Conservation (phyloP, 345 rosid species). For the Eucalyptus sp. region DNA sequence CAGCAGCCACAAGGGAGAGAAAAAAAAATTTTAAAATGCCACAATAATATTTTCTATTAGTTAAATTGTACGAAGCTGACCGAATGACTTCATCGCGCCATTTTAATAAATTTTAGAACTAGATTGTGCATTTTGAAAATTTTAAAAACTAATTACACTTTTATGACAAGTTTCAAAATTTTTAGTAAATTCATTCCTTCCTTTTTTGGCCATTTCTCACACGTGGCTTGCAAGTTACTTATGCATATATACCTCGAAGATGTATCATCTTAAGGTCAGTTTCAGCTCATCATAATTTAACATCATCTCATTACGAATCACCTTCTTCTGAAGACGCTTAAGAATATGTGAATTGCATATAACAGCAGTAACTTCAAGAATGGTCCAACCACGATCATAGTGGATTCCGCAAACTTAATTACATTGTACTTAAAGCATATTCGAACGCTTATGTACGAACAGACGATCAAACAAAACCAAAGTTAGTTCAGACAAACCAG, state of each 20-base stretch:
- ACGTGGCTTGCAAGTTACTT: neutral
- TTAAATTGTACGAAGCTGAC: neutral
- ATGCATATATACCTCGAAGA: neutral
- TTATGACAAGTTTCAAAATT: neutral
- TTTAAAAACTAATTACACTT: neutral
- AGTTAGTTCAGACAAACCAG: neutral
- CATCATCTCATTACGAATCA: neutral
- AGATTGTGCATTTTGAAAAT: neutral
- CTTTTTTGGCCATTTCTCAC: neutral
- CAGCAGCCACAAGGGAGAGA: neutral
- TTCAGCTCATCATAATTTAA: neutral
- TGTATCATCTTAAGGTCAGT: neutral
- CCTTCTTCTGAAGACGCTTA: neutral
- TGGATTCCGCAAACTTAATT: neutral
- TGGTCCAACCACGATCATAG: neutral
- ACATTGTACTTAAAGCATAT: neutral
- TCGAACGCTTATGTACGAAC: neutral
- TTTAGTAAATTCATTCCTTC: neutral
- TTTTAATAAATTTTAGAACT: neutral
- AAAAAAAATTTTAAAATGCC: neutral
- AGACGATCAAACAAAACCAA: neutral
- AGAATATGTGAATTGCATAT: neutral
- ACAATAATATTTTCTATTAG: neutral
- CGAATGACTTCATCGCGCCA: rapidly evolving
- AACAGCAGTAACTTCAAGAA: neutral